Base-by-base conservation (phyloP, 768 basidiomycete genomes). In the Hebeloma cylindrosporum region DNA sequence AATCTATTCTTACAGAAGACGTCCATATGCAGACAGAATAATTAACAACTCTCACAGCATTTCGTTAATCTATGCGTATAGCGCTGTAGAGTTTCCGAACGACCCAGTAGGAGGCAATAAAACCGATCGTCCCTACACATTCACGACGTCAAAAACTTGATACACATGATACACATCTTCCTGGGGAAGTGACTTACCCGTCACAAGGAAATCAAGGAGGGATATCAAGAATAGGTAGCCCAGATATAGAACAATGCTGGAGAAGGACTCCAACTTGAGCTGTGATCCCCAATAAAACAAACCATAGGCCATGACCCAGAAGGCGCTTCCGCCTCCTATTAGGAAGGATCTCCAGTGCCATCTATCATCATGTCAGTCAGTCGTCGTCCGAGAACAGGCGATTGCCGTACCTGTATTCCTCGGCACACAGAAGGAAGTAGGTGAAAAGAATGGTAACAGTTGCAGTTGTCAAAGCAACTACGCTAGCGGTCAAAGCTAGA, bases 301-400 rank as follows among this genome's bases (percentile, higher is more conserved):
- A 2, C 93, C 94, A 60, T 96, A 98, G 8, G 78, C 76, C 40
- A 94, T 67, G 18, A 97, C 69, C 94, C 94, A 98, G 63, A 94
- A 80, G 3, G 93, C 86, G 49, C 87, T 90, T 17, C 93, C 92
- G 7, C 93, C 95, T 26, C 95, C 95, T 22, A 83, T 86, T 50
- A 94, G 57, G 75, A 98, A 96, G 4, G 91, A 79, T 33, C 92
- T 81, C 95, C 95, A 98, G 47, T 98, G 94, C 94, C 94, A 98
- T 47, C 92, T 88, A 48, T 18, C 21, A 21, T 4, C 13, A 43
- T 18, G n/a, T 17, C 10, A 38, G 4, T 30, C 32, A 30, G 26
- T 40, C 22, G 25, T 22, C 45, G 29, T 8, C 21, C 31, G 21
- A 40, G 38, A 44, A 32, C 32, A 13, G 36, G 3, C 27, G 23